Base-by-base conservation (phyloP, 2,329 filamentous ascomycete species). In the Dactylellina drechsleri region DNA sequence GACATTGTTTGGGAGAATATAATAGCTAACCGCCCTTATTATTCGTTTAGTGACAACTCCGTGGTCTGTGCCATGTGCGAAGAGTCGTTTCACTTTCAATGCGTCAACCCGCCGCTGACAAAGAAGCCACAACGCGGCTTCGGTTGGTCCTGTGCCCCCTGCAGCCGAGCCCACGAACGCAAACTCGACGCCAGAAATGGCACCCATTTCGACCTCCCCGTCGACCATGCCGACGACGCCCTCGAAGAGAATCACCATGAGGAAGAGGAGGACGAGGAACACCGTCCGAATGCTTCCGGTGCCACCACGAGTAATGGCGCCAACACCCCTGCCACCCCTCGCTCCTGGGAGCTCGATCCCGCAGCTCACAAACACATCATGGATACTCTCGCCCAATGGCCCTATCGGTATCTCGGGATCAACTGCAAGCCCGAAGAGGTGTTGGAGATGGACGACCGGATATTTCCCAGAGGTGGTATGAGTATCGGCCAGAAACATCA, bases 51-150 rank as follows among this genome's bases (percentile, higher is more conserved):
- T 40, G 71, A 75, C 49, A 68, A 60, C 58, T 75, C 67, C 43
- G 70, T 75, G 47, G 71, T 68, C 40, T 75, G 71, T 64, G 71
- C 71, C 28, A 72, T 77, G 61, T 74, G 59, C 43, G 47, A 76
- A 57, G 75, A 72, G 93, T 82, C 94, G 13, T 99, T 97, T 83
- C 95, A 99, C 84, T 98, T 99, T 94, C 92, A 93, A 80, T 99
- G 95, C 82, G 95, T 99, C 67, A 90, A 91, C 76, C 95, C 95
- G 47, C 92, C 93, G 43, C 83, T 99, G 77, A 86, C 93, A 62
- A 99, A 97, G 83, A 99, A 99, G 83, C 95, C 95, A 18, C 97
- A 94, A 54, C 90, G 95, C 82, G 95, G 95, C 45, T 99, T 99
- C 83, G 95, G 93, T 3, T 99, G 95, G 95, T 94, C 95, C 31